Evolutionary conservation across 1,139 yeast species (phyloP).

Genomic region (Protomyces lactucae-debilis): DNA sequence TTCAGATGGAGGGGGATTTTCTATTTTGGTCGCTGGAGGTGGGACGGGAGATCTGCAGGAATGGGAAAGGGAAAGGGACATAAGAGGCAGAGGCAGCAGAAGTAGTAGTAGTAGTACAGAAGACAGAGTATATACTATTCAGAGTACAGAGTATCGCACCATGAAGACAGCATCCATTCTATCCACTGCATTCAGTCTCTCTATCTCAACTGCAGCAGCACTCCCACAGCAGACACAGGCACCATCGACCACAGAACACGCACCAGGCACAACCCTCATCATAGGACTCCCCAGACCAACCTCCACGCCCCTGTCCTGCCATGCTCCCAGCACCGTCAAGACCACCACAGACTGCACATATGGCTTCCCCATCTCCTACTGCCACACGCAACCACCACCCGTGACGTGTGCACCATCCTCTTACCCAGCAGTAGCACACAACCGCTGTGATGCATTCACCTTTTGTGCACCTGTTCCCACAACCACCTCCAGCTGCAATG

Average conservation of each 20-base stretch:
- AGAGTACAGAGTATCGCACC: no score
- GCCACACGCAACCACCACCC: constrained; percentile 3
- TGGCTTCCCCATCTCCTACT: constrained; percentile 8
- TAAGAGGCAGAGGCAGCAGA: no score
- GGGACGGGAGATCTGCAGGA: no score
- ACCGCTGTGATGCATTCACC: constrained; percentile 2
- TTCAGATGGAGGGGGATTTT: no score
- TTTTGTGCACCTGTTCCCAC: constrained; percentile 9
- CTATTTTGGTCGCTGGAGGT: no score
- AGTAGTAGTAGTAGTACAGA: no score
- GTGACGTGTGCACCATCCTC: constrained; percentile 10
- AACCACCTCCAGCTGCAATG: constrained; percentile 1
- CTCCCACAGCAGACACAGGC: not conserved
- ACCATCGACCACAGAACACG: not conserved
- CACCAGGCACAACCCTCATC: not conserved
- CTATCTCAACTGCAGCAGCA: no score
- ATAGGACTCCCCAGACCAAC: not conserved
- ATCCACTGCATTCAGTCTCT: no score
- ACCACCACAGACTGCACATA: constrained; percentile 19
- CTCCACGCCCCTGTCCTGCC: not conserved
- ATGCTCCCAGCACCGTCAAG: not conserved
- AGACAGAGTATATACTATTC: no score
- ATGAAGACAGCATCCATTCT: no score
- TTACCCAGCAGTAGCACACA: not conserved
- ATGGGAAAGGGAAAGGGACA: no score